Conservation (phyloP, 129 eudicot species). For the Calendula officinalis region DNA sequence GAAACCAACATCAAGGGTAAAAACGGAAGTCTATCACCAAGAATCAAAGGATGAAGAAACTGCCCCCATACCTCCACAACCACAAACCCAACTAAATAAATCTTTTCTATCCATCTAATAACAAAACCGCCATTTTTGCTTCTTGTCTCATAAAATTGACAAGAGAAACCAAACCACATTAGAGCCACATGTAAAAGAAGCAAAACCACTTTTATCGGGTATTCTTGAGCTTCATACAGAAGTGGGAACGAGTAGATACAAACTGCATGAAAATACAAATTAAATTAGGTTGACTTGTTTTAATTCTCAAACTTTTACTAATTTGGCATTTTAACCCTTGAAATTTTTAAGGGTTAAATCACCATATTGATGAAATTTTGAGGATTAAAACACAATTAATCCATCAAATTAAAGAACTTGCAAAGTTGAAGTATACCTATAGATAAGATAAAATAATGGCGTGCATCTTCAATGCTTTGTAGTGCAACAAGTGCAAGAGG, state of each 20-base stretch:
- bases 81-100: slow-evolving; percentile 67
- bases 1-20: slow-evolving; percentile 81
- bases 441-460: slow-evolving; percentile 73
- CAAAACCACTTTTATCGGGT: slow-evolving; percentile 69
- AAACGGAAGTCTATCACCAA: slow-evolving; percentile 68
- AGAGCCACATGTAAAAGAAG: slow-evolving; percentile 50
- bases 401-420: no score
- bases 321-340: no score
- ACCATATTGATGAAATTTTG: no score
- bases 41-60: slow-evolving; percentile 60
- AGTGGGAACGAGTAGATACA: slow-evolving; percentile 94
- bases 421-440: slow-evolving; percentile 48
- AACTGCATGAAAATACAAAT: slow-evolving; percentile 47
- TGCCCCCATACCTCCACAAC: slow-evolving; percentile 83
- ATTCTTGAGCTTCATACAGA: slow-evolving; percentile 84
- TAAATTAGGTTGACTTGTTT: background rate
- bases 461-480: slow-evolving; percentile 71
- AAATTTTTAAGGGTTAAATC: no score
- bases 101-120: slow-evolving; percentile 59
- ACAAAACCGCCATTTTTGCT: slow-evolving; percentile 25
- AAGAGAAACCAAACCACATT: slow-evolving; percentile 73
- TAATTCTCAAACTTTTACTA: no score
- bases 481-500: slow-evolving; percentile 74
- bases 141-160: slow-evolving; percentile 28
- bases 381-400: no score